Evolutionary conservation across 2,329 filamentous ascomycete genomes (phyloP), one percentile per base, ranked within the genome.

Genomic region (Monilinia fructicola): DNA sequence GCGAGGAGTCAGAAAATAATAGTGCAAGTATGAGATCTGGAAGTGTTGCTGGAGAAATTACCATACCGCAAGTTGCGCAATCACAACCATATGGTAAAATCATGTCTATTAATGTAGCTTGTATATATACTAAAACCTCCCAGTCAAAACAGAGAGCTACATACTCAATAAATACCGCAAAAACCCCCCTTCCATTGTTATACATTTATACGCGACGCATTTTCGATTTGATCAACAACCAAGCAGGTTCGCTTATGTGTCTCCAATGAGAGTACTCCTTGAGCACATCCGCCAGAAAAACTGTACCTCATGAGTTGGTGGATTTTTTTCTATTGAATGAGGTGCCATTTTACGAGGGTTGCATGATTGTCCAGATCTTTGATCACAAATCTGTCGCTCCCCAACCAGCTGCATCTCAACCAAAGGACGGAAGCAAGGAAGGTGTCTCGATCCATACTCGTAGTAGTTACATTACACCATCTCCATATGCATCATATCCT

Each of bases 381-480:
- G 92, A 98, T 76, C 91, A 97, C 80, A 91, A 90, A 74, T 87
- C 89, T 0, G 81, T 81, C 53, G 83, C 83, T 56, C 83, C 84
- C 69, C 81, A 84, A 71, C 87, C 92, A 75, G 87, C 85, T 71
- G 82, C 81, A 72, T 79, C 80, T 66, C 84, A 81, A 60, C 82
- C 80, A 62, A 81, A 81, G 35, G 81, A 86, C 1, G 81, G 84
- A 26, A 85, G 85, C 46, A 87, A 83, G 71, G 89, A 88, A 64
- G 85, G 89, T 14, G 94, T 91, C 70, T 97, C 93, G 0, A 89
- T 99, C 54, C 93, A 99, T 78, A 97, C 96, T 77, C 91, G 93
- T 77, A 97, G 93, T 74, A 88, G 88, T 68, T 95, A 92, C 74
- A 84, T 98, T 58, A 97, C 93, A 0, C 95, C 94, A 0, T 98